Base-by-base conservation (phyloP, 192 early-diverging fungal species). In the Haplosporangium gracile region DNA sequence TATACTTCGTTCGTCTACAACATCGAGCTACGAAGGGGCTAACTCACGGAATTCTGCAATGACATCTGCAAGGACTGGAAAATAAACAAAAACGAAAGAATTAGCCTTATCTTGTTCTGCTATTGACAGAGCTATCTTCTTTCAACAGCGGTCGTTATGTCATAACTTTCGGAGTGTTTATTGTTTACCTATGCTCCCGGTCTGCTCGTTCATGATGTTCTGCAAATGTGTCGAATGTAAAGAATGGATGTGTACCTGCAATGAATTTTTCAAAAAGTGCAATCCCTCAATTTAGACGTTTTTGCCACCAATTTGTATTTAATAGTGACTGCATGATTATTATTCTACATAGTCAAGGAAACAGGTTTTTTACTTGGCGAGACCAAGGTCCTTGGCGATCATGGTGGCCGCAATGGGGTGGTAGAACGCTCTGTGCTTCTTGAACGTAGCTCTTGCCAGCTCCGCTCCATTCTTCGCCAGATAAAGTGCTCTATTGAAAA, bases 391-490 rank as follows among this genome's bases (percentile, higher is more conserved):
- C 88, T 96, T 97, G 63, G 92, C 94, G n/a, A 99, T 95, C 95
- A 98, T 93, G 40, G 85, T 87, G 38, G 95, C 93, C 39, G 95
- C 96, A 82, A 99, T 99, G 15, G 98, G 98, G 73, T 99, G 98
- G 84, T 99, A 99, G 80, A 97, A 97, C 0, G 87, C 86, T 60
- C 91, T 92, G 85, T 97, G 85, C 75, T 95, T 85, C 87, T 90
- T 43, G 87, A 97, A 99, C 10, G 97, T 97, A 80, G 93, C 82
- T 77, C 89, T 90, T 22, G 98, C 98, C 51, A 99, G 78, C 29
- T 93, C 89, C 36, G 88, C 83, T 4, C 96, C 96, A 75, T 96
- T 94, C 36, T 93, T 91, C 72, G 92, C 91, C 60, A 91, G 88
- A 82, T 93, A 90, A 26, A 96, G 85, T 68, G 92, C 83, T 74